Evolutionary conservation across 2,329 filamentous ascomycete genomes (phyloP), one percentile per base, ranked within the genome.

Genomic region (Paecilomyces dactylethromorphus): DNA sequence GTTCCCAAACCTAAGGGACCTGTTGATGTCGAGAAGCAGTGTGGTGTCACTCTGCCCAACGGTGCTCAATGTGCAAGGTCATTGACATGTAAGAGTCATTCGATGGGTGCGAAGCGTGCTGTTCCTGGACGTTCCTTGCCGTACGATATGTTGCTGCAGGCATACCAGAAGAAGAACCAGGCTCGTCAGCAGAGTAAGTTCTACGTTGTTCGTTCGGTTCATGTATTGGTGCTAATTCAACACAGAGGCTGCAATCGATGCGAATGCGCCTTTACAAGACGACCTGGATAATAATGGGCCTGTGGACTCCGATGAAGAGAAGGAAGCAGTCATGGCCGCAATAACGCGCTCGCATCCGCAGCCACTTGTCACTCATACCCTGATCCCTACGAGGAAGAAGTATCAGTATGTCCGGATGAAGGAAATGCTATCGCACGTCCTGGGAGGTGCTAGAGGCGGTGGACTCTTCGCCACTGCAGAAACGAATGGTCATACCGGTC

Each of bases 111-210:
- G 4, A 97, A 97, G 76, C 84, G 92, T 65, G 89, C 89, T 0
- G 92, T 97, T 2, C 89, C 91, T 4, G 92, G 92, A 0, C 83
- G 92, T 61, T 94, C 90, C 52, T 77, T 96, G 60, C 92, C 92
- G 1, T 97, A 97, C 70, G 92, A 96, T 73, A 94, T 96, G 88
- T 79, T 97, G 45, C 82, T 97, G 39, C 87, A 89, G 13, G 88
- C 89, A 7, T 94, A 94, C 69, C 90, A 94, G 74, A 97, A 97
- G 82, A 97, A 97, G 81, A 99, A 99, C 68, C 94, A 97, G 74
- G 94, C 94, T 22, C 96, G 96, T 70, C 91, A 96, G 78, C 94
- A 97, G 75, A 96, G 91, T 92, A 81, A 77, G 88, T 83, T 51
- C 29, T 45, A 7, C n/a, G 39, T 45, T 45, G n/a, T 6, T 45